Conservation (phyloP, 208 protist species). For the Wallacemonas sp. region DNA sequence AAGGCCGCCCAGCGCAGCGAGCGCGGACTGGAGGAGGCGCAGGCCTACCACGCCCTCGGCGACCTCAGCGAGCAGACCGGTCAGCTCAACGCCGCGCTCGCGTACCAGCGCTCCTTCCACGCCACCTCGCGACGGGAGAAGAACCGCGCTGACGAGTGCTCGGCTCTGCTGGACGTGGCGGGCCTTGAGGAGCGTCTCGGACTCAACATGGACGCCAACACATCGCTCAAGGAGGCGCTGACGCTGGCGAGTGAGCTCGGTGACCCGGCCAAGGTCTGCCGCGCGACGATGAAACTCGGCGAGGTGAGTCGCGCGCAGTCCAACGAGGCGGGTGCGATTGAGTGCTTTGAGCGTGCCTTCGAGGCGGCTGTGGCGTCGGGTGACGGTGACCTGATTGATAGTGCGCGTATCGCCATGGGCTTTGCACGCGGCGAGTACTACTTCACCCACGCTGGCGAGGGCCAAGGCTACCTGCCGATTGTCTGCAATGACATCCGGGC, state of each 20-base stretch:
- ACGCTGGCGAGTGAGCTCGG: conserved; percentile 64
- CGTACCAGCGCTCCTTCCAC: conserved; percentile 71
- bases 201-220: conserved; percentile 58
- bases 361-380: conserved; percentile 54
- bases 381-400: conserved; percentile 71
- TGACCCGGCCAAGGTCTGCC: conserved; percentile 64
- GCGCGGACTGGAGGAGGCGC: conserved; percentile 45
- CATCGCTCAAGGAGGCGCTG: conserved; percentile 67
- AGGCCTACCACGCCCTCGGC: conserved; percentile 70
- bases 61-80: conserved; percentile 70
- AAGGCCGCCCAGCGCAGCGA: conserved; percentile 40
- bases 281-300: conserved; percentile 82
- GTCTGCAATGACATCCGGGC: conserved; percentile 77
- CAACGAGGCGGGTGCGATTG: conserved; percentile 57
- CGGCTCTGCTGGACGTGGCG: conserved; percentile 67
- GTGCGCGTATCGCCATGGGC: conserved; percentile 77
- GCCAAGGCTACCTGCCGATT: conserved; percentile 77
- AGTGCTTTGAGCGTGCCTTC: conserved; percentile 81
- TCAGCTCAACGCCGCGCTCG: conserved; percentile 60
- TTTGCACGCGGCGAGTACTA: conserved; percentile 82
- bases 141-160: conserved; percentile 46
- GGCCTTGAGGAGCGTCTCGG: conserved; percentile 82
- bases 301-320: conserved; percentile 59
- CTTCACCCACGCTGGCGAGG: conserved; percentile 64
- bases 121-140: conserved; percentile 43